phyloP scores from a whole-genome alignment of 2,329 filamentous ascomycete genomes.

The Blastomyces gilchristii region DNA sequence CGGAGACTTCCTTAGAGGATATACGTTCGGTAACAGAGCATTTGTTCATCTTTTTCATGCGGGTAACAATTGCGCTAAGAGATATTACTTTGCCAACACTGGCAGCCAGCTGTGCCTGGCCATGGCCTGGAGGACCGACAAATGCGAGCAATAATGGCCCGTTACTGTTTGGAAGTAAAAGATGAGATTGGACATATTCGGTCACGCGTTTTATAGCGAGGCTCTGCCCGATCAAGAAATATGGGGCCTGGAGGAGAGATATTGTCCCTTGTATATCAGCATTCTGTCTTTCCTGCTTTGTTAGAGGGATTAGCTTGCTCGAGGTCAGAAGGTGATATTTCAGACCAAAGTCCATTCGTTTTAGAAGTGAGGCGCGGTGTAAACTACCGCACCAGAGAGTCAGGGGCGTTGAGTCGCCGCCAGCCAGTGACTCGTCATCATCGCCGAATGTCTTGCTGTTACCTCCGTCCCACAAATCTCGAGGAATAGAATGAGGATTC shows the following conservation, averaged over 20 bases:
- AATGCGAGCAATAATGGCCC: slow-evolving; percentile 13
- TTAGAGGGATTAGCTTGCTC: not conserved
- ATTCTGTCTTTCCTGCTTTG: not conserved
- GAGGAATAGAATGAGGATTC: slow-evolving; percentile 12
- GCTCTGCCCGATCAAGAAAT: slow-evolving; percentile 11
- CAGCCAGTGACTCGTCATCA: not conserved
- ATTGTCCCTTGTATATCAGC: not conserved
- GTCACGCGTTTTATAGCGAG: slow-evolving; percentile 9
- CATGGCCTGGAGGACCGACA: slow-evolving; percentile 12
- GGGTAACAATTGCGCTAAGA: not conserved
- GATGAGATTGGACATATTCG: slow-evolving; percentile 8
- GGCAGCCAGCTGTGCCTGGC: slow-evolving; percentile 12
- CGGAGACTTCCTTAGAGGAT: not conserved
- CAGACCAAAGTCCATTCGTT: slow-evolving; percentile 6
- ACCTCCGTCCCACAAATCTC: slow-evolving; percentile 7
- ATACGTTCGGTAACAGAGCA: not conserved
- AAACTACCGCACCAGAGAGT: slow-evolving; percentile 6
- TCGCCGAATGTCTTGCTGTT: not conserved
- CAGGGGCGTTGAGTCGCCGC: not conserved
- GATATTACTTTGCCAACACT: slow-evolving; percentile 7
- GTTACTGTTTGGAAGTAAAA: slow-evolving; percentile 4
- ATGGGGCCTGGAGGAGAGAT: slow-evolving; percentile 1
- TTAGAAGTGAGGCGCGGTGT: not conserved
- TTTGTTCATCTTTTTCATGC: not conserved
- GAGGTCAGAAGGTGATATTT: slow-evolving; percentile 10